These are phyloP conservation scores for Xylaria polymorpha DNA, from an alignment of 2,329 filamentous ascomycete genomes.

Conservation along the genomic window DNA sequence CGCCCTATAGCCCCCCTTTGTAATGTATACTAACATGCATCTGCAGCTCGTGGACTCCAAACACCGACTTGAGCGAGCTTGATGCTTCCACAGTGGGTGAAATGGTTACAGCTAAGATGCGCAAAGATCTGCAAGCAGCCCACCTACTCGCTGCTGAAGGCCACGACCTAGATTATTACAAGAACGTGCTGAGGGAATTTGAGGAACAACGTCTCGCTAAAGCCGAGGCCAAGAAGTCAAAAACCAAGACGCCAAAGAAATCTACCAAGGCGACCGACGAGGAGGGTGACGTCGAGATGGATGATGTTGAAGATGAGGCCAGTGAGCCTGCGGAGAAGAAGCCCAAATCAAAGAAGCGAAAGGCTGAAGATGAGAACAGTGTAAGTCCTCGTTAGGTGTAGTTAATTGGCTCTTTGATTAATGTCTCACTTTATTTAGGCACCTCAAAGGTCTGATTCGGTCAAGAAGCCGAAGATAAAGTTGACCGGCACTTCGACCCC, in stretches of 20 bases:
- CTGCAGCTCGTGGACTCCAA: constrained; percentile 87
- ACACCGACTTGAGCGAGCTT: constrained; percentile 83
- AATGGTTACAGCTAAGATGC: constrained; percentile 78
- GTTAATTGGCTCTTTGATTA: constrained; percentile 1
- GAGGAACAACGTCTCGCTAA: constrained; percentile 73
- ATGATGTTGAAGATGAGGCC: constrained; percentile 67
- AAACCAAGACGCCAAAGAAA: constrained; percentile 54
- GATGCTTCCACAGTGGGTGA: constrained; percentile 77
- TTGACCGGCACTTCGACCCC: constrained; percentile 73
- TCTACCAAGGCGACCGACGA: constrained; percentile 62
- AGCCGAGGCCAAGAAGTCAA: constrained; percentile 56
- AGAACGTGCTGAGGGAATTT: constrained; percentile 78
- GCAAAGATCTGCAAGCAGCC: constrained; percentile 81
- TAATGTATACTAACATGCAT: constrained; percentile 31
- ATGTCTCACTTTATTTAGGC: constrained; percentile 54
- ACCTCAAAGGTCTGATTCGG: constrained; percentile 69
- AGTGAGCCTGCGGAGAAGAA: constrained; percentile 56
- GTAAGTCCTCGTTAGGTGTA: constrained; percentile 57
- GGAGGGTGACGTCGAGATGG: constrained; percentile 71
- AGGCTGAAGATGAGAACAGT: constrained; percentile 82
- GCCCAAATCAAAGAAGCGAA: constrained; percentile 81
- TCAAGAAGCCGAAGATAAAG: constrained; percentile 77
- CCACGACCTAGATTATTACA: constrained; percentile 84
- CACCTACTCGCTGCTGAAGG: constrained; percentile 83
- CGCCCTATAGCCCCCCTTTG: not conserved